Evolutionary conservation across 306 rosid genomes (phyloP).

Genomic region (Biancaea sappan): DNA sequence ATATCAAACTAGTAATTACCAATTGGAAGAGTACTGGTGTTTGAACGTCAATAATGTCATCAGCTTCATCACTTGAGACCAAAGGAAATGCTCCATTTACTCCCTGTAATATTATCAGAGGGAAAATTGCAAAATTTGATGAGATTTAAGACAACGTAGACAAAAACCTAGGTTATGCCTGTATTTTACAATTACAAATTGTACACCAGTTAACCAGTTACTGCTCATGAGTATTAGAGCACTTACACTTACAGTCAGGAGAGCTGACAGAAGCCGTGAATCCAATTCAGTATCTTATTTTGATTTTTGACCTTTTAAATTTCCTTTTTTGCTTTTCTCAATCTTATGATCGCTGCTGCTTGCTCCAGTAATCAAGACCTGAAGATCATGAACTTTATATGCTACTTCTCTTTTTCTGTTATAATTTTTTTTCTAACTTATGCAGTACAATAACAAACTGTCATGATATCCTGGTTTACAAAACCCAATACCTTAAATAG

Average conservation of each 20-base stretch:
- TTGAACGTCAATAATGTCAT: slow-evolving; percentile 87
- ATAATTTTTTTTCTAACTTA: not conserved
- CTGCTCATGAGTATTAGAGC: not conserved
- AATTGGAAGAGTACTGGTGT: slow-evolving; percentile 90
- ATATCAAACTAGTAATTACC: slow-evolving; percentile 52
- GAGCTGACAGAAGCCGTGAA: slow-evolving; percentile 85
- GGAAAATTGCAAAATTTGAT: slow-evolving; percentile 15
- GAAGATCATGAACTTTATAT: slow-evolving; percentile 34
- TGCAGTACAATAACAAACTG: not conserved
- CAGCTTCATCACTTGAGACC: slow-evolving; percentile 84
- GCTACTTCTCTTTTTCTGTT: not conserved
- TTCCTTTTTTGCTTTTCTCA: slow-evolving; percentile 49
- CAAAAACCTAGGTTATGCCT: not conserved
- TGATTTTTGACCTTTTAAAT: slow-evolving; percentile 39
- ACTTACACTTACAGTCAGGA: slow-evolving; percentile 62
- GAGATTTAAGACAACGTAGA: not conserved
- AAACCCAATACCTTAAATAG: slow-evolving; percentile 92
- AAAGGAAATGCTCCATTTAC: slow-evolving; percentile 95
- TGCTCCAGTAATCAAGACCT: slow-evolving; percentile 79
- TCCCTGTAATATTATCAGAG: slow-evolving; percentile 58
- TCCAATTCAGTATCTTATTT: slow-evolving; percentile 73
- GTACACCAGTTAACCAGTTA: slow-evolving; percentile 1
- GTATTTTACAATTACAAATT: slow-evolving; percentile 2
- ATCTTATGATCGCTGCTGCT: slow-evolving; percentile 48
- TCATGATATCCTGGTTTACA: not conserved